phyloP scores from a whole-genome alignment of 768 basidiomycete genomes.

The Mycena haematopus region DNA sequence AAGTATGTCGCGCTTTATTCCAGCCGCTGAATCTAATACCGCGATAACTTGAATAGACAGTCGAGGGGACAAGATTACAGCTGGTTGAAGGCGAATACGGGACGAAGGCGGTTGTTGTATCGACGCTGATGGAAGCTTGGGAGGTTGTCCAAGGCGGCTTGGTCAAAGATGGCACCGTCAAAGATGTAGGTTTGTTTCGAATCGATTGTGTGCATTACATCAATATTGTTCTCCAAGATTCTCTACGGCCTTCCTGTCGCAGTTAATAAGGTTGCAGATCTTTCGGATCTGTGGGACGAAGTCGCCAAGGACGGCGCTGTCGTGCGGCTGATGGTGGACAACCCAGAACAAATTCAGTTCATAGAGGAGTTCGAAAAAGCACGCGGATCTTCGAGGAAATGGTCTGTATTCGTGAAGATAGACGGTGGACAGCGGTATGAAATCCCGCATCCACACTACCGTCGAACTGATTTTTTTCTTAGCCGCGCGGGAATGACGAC shows the following conservation, averaged over 20 bases:
- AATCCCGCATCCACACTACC: neutral
- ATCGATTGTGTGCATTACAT: neutral
- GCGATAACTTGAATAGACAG: constrained; percentile 68
- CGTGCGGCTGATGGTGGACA: constrained; percentile 76
- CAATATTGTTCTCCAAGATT: constrained; percentile 53
- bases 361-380: constrained; percentile 65
- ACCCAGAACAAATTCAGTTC: constrained; percentile 71
- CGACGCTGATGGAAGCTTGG: constrained; percentile 87
- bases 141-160: constrained; percentile 70
- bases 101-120: constrained; percentile 73
- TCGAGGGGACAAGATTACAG: constrained; percentile 77
- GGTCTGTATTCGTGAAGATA: constrained; percentile 85
- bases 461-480: constrained; percentile 25
- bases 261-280: constrained; percentile 73
- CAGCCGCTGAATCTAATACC: constrained; percentile 5
- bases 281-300: constrained; percentile 64
- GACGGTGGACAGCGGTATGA: constrained; percentile 79
- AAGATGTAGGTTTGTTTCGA: constrained; percentile 63
- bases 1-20: constrained; percentile 47
- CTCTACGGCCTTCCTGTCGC: constrained; percentile 81
- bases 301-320: constrained; percentile 60
- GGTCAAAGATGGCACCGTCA: constrained; percentile 73
- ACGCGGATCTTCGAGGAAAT: constrained; percentile 49
- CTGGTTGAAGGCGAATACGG: constrained; percentile 58
- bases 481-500: constrained; percentile 79